These are phyloP conservation scores for Cyclotella kingstonii DNA, from an alignment of 108 stramenopile species.

Conservation along the genomic window DNA sequence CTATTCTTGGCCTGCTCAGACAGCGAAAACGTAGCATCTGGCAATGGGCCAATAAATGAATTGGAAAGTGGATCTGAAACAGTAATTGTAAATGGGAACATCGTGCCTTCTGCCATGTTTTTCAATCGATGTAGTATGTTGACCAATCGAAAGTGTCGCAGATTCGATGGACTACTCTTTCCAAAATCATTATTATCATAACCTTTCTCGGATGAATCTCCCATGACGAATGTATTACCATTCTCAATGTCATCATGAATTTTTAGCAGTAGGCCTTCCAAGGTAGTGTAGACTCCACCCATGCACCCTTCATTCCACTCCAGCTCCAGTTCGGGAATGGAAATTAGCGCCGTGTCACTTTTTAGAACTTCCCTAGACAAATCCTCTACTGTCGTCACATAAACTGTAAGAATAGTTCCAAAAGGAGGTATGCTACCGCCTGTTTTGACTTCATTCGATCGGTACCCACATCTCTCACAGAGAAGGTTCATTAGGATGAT, in stretches of 20 bases:
- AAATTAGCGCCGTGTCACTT: conserved; percentile 75
- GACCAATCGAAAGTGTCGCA: conserved; percentile 33
- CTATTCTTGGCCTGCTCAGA: conserved; percentile 30
- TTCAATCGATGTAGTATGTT: conserved; percentile 52
- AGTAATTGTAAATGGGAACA: conserved; percentile 78
- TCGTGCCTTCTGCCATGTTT: conserved; percentile 43
- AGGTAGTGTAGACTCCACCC: conserved; percentile 90
- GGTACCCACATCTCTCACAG: conserved; percentile 89
- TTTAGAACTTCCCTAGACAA: conserved; percentile 81
- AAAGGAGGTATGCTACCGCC: conserved; percentile 83
- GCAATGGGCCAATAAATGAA: conserved; percentile 75
- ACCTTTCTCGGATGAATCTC: conserved; percentile 63
- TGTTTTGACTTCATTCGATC: conserved; percentile 84
- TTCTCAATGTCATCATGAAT: conserved; percentile 51
- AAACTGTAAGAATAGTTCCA: conserved; percentile 68
- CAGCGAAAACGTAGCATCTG: conserved; percentile 15
- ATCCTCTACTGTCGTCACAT: conserved; percentile 52
- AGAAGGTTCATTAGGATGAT: conserved; percentile 85
- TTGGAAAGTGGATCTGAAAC: conserved; percentile 87
- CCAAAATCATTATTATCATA: conserved; percentile 47
- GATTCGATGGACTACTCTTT: conserved; percentile 16
- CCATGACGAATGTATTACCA: conserved; percentile 72
- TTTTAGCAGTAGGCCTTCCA: conserved; percentile 82
- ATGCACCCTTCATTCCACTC: conserved; percentile 66
- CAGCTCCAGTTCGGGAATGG: conserved; percentile 75